Conservation (phyloP, 2,329 filamentous ascomycete species). For the Penicillium corylophilum region DNA sequence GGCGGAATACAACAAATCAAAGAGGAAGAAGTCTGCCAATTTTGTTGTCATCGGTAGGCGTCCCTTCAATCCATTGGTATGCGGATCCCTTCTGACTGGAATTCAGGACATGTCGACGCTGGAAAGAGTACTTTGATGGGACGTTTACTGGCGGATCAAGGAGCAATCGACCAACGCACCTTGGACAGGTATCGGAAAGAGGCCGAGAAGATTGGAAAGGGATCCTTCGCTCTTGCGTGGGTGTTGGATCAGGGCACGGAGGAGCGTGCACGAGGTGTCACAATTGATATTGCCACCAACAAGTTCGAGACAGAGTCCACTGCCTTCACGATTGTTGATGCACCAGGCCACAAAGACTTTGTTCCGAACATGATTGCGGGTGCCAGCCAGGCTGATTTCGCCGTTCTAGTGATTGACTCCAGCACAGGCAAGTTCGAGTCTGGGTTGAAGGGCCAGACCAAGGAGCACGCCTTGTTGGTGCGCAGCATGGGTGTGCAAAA, state of each 20-base stretch:
- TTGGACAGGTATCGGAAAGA: slow-evolving; percentile 86
- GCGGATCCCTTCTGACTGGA: slow-evolving; percentile 19
- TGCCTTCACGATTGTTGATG: slow-evolving; percentile 89
- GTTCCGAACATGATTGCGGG: slow-evolving; percentile 99
- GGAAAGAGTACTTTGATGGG: slow-evolving; percentile 99
- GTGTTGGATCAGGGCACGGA: slow-evolving; percentile 90
- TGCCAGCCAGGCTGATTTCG: slow-evolving; percentile 92
- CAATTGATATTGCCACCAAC: slow-evolving; percentile 94
- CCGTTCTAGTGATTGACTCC: slow-evolving; percentile 89
- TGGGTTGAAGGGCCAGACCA: slow-evolving; percentile 87
- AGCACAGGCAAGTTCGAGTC: slow-evolving; percentile 90
- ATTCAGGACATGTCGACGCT: slow-evolving; percentile 85
- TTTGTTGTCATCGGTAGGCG: slow-evolving; percentile 85
- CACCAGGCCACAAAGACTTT: slow-evolving; percentile 91
- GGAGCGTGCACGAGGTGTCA: slow-evolving; percentile 85
- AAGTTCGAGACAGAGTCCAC: slow-evolving; percentile 88
- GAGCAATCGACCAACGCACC: slow-evolving; percentile 82
- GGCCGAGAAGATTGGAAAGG: slow-evolving; percentile 87
- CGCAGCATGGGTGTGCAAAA: slow-evolving; percentile 87
- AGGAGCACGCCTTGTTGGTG: slow-evolving; percentile 86
- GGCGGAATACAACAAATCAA: slow-evolving; percentile 72
- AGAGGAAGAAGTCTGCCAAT: slow-evolving; percentile 76
- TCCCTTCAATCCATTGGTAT: background rate
- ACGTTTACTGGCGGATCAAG: slow-evolving; percentile 82
- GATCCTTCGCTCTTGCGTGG: slow-evolving; percentile 95